Evolutionary conservation across 148 eudicot species (phyloP).

Genomic region (Nepenthes gracilis): DNA sequence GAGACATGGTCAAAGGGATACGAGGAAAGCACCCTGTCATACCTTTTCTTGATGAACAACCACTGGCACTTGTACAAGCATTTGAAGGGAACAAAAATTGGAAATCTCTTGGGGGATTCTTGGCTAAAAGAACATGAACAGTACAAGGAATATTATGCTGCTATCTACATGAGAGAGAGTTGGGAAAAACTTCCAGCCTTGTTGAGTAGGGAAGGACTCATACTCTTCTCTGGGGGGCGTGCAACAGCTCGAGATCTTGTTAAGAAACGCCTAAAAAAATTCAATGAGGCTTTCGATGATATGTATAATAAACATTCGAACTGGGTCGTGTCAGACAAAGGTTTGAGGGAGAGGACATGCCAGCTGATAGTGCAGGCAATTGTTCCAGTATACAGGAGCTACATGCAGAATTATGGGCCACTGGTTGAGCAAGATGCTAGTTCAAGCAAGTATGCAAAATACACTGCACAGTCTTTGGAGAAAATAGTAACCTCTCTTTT

Average conservation of each 20-base stretch:
- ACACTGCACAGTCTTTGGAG: constrained; percentile 59
- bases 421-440: constrained; percentile 73
- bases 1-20: constrained; percentile 72
- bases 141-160: constrained; percentile 40
- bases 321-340: constrained; percentile 55
- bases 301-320: constrained; percentile 51
- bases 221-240: constrained; percentile 73
- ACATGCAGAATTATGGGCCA: constrained; percentile 87
- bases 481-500: constrained; percentile 53
- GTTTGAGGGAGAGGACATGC: constrained; percentile 52
- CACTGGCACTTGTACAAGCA: constrained; percentile 73
- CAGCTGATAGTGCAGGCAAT: constrained; percentile 59
- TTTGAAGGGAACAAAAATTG: constrained; percentile 60
- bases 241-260: constrained; percentile 85
- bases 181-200: constrained; percentile 68
- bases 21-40: constrained; percentile 30
- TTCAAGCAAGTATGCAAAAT: constrained; percentile 60
- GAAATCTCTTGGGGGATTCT: constrained; percentile 45
- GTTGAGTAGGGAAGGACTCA: constrained; percentile 73
- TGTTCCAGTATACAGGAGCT: constrained; percentile 79
- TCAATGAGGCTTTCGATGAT: constrained; percentile 65
- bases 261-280: constrained; percentile 54
- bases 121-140: constrained; percentile 69
- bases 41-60: constrained; percentile 69
- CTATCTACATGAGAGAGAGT: constrained; percentile 47